Evolutionary conservation across 192 early-diverging fungal species (phyloP).

Genomic region (Entophlyctis luteolus): DNA sequence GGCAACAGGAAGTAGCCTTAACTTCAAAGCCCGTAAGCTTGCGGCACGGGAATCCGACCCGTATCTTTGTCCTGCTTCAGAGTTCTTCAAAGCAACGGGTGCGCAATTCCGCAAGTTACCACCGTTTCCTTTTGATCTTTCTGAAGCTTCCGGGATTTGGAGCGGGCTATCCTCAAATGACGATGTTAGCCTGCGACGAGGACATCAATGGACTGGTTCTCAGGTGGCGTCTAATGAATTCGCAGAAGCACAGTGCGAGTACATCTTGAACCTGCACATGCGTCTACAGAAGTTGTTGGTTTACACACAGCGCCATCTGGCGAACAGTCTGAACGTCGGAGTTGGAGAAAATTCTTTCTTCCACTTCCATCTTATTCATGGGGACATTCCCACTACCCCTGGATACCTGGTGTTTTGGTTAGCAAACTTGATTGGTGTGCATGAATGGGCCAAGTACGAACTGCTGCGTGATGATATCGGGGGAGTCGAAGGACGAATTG

Average conservation of each 20-base stretch:
- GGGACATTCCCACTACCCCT: not conserved
- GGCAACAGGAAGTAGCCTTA: not conserved
- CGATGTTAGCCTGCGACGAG: no score
- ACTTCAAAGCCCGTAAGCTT: not conserved
- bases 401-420: not conserved
- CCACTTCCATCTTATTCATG: slow-evolving; percentile 14
- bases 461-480: slow-evolving; percentile 11
- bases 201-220: no score
- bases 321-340: not conserved
- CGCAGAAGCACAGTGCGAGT: not conserved
- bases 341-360: not conserved
- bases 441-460: slow-evolving; percentile 11
- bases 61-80: slow-evolving; percentile 3
- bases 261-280: not conserved
- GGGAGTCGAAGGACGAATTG: slow-evolving; percentile 6
- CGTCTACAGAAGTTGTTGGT: not conserved
- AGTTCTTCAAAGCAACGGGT: slow-evolving; percentile 19
- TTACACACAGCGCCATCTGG: not conserved
- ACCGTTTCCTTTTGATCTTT: slow-evolving; percentile 13
- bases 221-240: no score
- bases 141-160: not conserved
- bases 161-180: no score
- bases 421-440: slow-evolving; percentile 1
- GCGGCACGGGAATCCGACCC: not conserved
- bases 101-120: slow-evolving; percentile 8